Conservation (phyloP, 2,329 filamentous ascomycete genomes). For the Clonostachys sp. region DNA sequence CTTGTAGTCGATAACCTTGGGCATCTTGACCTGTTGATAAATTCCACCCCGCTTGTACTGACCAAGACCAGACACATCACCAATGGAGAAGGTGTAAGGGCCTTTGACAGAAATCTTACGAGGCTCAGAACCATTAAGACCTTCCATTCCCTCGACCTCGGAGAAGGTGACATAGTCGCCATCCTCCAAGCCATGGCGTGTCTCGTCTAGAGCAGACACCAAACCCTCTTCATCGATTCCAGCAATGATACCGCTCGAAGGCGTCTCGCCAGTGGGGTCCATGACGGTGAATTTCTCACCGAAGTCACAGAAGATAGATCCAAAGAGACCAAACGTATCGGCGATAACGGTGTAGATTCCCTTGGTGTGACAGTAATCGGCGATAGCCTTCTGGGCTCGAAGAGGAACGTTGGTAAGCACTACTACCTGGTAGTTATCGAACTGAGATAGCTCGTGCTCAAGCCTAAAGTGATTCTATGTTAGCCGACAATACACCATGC, state of each 20-base stretch:
- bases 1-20: constrained; percentile 88
- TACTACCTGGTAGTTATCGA: constrained; percentile 89
- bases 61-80: constrained; percentile 82
- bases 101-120: constrained; percentile 91
- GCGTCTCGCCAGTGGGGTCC: constrained; percentile 86
- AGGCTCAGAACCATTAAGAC: constrained; percentile 75
- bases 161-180: constrained; percentile 95
- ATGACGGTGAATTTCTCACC: constrained; percentile 88
- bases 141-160: constrained; percentile 89
- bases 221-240: constrained; percentile 84
- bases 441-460: constrained; percentile 69
- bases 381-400: constrained; percentile 75
- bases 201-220: constrained; percentile 91
- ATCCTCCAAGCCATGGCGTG: constrained; percentile 90
- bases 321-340: constrained; percentile 91
- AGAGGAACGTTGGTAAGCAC: constrained; percentile 84
- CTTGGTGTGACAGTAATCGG: constrained; percentile 91
- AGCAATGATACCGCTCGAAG: constrained; percentile 82
- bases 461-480: constrained; percentile 45
- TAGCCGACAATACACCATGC: background rate
- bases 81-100: constrained; percentile 96
- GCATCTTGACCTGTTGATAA: constrained; percentile 98
- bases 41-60: constrained; percentile 85
- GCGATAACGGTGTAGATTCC: constrained; percentile 85
- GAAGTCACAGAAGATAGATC: constrained; percentile 95